Conservation (phyloP, 371 early-diverging fungal genomes). For the Blakeslea trispora region DNA sequence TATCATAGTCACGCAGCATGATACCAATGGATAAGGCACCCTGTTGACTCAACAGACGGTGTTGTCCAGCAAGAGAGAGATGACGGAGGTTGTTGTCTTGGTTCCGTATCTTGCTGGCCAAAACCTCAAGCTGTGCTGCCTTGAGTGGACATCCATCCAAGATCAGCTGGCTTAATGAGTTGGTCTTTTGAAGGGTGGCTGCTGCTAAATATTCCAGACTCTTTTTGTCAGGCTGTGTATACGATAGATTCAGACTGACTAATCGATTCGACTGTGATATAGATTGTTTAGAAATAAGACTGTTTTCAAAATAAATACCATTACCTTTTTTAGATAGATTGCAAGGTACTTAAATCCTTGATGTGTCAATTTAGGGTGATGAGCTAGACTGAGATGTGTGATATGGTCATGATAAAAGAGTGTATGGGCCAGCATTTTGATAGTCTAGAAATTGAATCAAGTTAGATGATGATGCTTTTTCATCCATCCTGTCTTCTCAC, state of each 20-base stretch:
- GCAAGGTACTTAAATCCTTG: constrained; percentile 69
- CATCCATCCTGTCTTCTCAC: too few relatives aligned
- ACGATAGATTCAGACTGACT: constrained; percentile 35
- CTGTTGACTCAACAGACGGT: constrained; percentile 42
- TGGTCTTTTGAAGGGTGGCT: constrained; percentile 32
- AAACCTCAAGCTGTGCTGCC: constrained; percentile 49
- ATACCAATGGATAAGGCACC: constrained; percentile 66
- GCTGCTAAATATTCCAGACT: constrained; percentile 56
- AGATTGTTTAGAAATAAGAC: constrained; percentile 27
- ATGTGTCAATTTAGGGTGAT: constrained; percentile 57
- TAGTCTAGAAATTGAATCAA: constrained; percentile 36
- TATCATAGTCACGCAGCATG: constrained; percentile 65
- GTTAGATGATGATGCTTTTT: too few relatives aligned
- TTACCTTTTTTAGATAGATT: constrained; percentile 66
- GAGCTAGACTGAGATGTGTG: constrained; percentile 52
- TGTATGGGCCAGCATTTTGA: constrained; percentile 65
- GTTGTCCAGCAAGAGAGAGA: constrained; percentile 35
- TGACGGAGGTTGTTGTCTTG: constrained; percentile 41
- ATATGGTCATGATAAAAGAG: constrained; percentile 56
- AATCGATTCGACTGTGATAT: too few relatives aligned
- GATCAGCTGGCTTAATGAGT: constrained; percentile 44
- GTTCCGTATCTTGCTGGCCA: constrained; percentile 56
- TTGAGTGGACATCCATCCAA: constrained; percentile 63
- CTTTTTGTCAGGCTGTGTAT: constrained; percentile 53
- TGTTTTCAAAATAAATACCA: too few relatives aligned